Conservation (phyloP, 108 stramenopile genomes). For the Stephanodiscus minutulus region DNA sequence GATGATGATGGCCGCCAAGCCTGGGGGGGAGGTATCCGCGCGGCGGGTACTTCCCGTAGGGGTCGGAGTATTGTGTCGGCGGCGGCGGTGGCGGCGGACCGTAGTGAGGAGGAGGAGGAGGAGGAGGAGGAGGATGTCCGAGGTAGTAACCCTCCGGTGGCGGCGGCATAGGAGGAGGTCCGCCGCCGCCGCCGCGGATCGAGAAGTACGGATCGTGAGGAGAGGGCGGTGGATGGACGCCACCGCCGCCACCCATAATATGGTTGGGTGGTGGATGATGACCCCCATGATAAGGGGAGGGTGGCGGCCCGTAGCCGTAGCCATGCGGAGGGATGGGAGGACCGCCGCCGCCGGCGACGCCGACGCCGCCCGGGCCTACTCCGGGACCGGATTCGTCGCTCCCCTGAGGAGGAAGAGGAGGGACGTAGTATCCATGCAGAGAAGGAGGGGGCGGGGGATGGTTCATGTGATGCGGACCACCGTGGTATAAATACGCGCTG, state of each 20-base stretch:
- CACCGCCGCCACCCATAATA: too few relatives aligned
- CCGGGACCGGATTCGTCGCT: neutral
- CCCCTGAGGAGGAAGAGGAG: neutral
- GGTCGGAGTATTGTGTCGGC: conserved; percentile 7
- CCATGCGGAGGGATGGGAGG: conserved; percentile 11
- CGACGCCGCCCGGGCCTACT: neutral
- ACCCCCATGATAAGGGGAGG: neutral
- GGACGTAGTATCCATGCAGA: conserved; percentile 8
- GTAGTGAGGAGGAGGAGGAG: conserved; percentile 6
- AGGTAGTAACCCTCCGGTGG: neutral
- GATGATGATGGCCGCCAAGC: conserved; percentile 6
- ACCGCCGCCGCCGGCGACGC: neutral
- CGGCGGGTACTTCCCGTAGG: conserved; percentile 10
- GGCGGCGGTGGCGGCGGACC: conserved; percentile 10
- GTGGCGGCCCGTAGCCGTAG: conserved; percentile 7
- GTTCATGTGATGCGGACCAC: neutral
- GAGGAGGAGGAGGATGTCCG: conserved; percentile 19
- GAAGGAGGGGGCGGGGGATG: neutral
- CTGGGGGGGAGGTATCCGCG: conserved; percentile 16
- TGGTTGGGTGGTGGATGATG: conserved; percentile 6
- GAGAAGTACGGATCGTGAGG: conserved; percentile 3
- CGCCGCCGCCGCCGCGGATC: neutral
- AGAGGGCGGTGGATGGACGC: neutral
- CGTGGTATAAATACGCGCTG: neutral
- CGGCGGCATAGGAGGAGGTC: conserved; percentile 8